Base-by-base conservation (phyloP, 495 filamentous ascomycete genomes). In the Astrothelium subdiscretum region DNA sequence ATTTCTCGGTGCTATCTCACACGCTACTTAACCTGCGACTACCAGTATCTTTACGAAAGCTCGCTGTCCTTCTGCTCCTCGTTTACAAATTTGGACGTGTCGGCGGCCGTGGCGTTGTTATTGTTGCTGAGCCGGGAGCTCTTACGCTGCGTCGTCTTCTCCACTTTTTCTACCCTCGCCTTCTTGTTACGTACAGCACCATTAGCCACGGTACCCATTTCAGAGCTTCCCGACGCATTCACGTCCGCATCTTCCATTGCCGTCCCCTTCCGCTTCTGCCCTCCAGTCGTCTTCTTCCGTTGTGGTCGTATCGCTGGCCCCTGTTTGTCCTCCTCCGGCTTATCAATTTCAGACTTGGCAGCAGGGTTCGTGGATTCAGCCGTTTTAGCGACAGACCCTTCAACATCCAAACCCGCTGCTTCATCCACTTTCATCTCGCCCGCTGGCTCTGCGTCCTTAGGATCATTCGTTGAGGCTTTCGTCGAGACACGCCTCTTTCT, bases 331-430 rank as follows among this genome's bases (percentile, higher is more conserved):
- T 4, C 48, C 8, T 29, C 48, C 6, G 48, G 12, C 48, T 29
- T 10, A 8, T 29, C 48, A 11, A 54, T 15, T 29, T 29, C 48
- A 54, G 8, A 11, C 5, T 26, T 54, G 5, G 12, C 48, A n/a
- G 48, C 48, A 54, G 24, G 48, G 48, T 10, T 29, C 48, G 29
- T 54, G 48, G 48, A 54, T 54, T 54, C 48, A 54, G 48, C 48
- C 48, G 26, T 24, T 29, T 20, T 29, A 20, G 22, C 29, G 26
- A 24, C 48, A 54, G 48, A 5, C 26, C 15, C 48, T 54, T 15
- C 48, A 27, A 29, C 20, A 3, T 26, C 48, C 48, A 54, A 27
- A 6, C 24, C 8, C 20, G 24, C 24, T 54, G 48, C 24, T 10
- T 54, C 48, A 54, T 20, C 6, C 8, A 26, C 20, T 54, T 29